Conservation (phyloP, 2,329 filamentous ascomycete genomes). For the Colletotrichum eremochloae region DNA sequence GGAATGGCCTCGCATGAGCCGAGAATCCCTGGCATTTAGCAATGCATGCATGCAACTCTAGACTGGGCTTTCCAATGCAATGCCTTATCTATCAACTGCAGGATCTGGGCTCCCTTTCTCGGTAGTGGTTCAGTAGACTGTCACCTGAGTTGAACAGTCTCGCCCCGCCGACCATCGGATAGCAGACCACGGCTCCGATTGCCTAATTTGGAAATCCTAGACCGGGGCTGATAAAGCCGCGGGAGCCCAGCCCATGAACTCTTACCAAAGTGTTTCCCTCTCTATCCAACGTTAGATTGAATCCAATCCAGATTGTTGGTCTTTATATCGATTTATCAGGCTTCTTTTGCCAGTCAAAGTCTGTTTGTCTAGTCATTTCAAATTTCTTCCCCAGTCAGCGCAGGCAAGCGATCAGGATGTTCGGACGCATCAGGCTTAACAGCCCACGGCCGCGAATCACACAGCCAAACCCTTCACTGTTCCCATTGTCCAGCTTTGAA, state of each 20-base stretch:
- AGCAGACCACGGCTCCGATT: neutral
- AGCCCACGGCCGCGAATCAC: neutral
- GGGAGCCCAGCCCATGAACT: neutral
- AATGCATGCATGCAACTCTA: neutral
- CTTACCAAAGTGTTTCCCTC: neutral
- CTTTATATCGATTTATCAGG: too few species aligned
- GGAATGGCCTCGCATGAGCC: neutral
- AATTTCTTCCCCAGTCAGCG: neutral
- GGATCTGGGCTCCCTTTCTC: neutral
- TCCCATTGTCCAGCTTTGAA: neutral
- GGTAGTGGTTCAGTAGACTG: neutral
- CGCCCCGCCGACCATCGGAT: neutral
- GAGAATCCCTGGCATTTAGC: neutral
- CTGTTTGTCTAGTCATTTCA: neutral
- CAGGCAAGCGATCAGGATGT: neutral
- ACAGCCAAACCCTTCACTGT: neutral
- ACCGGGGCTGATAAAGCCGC: neutral
- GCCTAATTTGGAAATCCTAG: constrained; percentile 1
- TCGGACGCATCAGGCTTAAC: neutral
- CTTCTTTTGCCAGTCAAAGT: neutral
- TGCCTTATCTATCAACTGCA: neutral
- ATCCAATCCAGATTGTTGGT: neutral
- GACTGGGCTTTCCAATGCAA: neutral
- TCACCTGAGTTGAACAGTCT: neutral
- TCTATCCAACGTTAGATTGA: neutral